Base-by-base conservation (phyloP, 164 flowering plant species). In the Tetrastigma voinierianum region DNA sequence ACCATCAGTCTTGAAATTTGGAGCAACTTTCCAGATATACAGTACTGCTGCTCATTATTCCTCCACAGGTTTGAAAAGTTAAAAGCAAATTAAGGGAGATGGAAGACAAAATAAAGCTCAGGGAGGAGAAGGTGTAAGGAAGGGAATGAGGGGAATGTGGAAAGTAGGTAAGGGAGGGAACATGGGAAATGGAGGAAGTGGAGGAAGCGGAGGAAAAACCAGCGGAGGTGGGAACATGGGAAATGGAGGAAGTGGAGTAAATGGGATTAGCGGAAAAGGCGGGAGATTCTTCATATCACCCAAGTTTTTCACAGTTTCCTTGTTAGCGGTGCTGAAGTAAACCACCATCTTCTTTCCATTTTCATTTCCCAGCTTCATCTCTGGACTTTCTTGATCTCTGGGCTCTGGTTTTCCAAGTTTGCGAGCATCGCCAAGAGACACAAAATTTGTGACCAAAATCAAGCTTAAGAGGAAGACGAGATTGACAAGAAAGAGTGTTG, bases 161-260 rank as follows among this genome's bases (percentile, higher is more conserved):
- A 54, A n/a, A n/a, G n/a, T n/a, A n/a, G n/a, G n/a, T n/a, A n/a
- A n/a, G n/a, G 65, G 55, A n/a, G 25, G 51, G 25, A 49, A 8
- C 10, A 48, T 53, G 57, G 57, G 57, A 20, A 62, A 20, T 48
- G 43, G 32, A 23, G 65, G 65, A 16, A 66, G 24, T 17, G 32
- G 48, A 0, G 68, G 68, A 46, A 66, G 32, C 23, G 69, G 69
- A n/a, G n/a, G n/a, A n/a, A n/a, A n/a, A n/a, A n/a, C n/a, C n/a
- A n/a, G n/a, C n/a, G n/a, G n/a, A n/a, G 65, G 55, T 18, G 25
- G 51, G 25, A 49, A 8, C 10, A 48, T 53, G 57, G 57, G 57
- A 20, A 62, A 20, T 48, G 43, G 32, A 23, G 65, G 65, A 16
- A 66, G 24, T 17, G 32, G 48, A 0, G 68, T 61, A 46, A 66